Base-by-base conservation (phyloP, 768 basidiomycete genomes). In the Mycena floridula region DNA sequence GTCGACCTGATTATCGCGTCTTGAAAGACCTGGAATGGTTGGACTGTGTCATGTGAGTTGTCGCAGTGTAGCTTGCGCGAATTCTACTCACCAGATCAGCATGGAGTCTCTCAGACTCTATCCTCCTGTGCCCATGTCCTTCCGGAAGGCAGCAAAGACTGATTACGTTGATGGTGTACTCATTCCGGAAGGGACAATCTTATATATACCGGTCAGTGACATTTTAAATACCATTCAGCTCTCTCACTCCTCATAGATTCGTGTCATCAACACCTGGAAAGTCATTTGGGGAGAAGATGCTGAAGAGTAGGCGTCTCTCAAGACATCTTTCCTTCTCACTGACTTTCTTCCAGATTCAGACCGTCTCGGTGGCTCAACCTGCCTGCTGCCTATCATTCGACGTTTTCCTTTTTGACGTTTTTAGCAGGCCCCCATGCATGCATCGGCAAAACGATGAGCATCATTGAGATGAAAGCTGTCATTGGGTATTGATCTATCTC, bases 21-120 rank as follows among this genome's bases (percentile, higher is more conserved):
- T 50, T 72, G 18, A 67, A 66, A 46, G 67, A 66, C 35, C 57
- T 70, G 7, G 46, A 56, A 25, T 69, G 64, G 63, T 52, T 72
- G 7, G 68, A 69, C 39, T 66, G 68, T 44, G 65, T 71, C 2
- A 54, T 69, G 69, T 71, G 48, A 45, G 62, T 54, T 25, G 5
- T 36, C 16, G 32, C 23, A 15, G 40, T 1, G n/a, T n/a, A n/a
- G n/a, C n/a, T n/a, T n/a, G n/a, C n/a, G n/a, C n/a, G n/a, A n/a
- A n/a, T n/a, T n/a, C n/a, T n/a, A n/a, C n/a, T n/a, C n/a, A n/a
- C n/a, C 15, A 35, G 32, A 35, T 7, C 27, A 72, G 69, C 3
- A 66, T 67, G 55, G 70, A 72, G 43, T 62, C 62, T 40, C 54
- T 72, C 27, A 63, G 70, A 15, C 50, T 72, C n/a, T 55, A 67